phyloP scores from a whole-genome alignment of 163 green algal species.

The Coccomyxa subellipsoidea region DNA sequence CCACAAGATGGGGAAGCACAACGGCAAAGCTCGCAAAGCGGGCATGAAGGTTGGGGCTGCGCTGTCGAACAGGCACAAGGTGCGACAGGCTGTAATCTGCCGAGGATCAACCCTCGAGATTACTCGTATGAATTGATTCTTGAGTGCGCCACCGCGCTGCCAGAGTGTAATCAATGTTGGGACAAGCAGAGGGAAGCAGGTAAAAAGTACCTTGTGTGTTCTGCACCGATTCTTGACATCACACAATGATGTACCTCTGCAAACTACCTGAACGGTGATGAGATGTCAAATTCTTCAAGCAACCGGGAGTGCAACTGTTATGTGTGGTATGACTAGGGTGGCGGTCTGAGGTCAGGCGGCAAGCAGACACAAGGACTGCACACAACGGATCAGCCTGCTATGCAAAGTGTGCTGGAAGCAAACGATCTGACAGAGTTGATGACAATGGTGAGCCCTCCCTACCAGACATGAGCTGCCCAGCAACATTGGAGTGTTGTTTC shows the following conservation, averaged over 20 bases:
- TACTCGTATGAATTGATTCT: no score
- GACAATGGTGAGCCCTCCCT: constrained; percentile 71
- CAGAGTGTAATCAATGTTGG: no score
- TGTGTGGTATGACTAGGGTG: background rate
- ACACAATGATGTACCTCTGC: no score
- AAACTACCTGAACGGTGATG: no score
- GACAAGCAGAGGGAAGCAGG: no score
- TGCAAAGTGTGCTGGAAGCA: constrained; percentile 82
- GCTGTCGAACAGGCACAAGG: constrained; percentile 49
- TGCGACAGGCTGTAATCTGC: no score
- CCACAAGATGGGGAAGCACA: constrained; percentile 82
- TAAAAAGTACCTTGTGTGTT: no score
- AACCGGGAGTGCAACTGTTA: constrained; percentile 20
- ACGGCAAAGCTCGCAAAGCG: constrained; percentile 72
- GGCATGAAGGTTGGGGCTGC: constrained; percentile 55
- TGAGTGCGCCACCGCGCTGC: no score
- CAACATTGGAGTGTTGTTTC: no score
- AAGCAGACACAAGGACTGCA: constrained; percentile 30
- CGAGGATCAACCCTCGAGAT: no score
- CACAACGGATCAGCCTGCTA: constrained; percentile 64
- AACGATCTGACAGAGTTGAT: constrained; percentile 96
- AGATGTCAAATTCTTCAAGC: no score
- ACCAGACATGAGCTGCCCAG: background rate
- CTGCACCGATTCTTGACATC: no score
- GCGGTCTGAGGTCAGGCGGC: background rate